phyloP scores from a whole-genome alignment of 768 basidiomycete species.

The Tulasnella sp. region DNA sequence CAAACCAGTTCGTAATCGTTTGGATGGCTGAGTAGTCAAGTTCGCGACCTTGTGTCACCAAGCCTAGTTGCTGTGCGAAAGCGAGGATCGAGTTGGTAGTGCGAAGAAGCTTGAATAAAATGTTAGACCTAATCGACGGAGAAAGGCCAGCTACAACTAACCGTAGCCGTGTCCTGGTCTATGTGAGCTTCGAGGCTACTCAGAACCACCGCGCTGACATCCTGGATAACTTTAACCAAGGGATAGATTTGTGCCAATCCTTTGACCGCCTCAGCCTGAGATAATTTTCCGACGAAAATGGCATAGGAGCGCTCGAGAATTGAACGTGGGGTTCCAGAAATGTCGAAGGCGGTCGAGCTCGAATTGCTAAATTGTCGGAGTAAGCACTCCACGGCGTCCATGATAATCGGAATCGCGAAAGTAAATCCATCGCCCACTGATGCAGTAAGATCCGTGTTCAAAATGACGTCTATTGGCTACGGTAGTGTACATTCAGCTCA shows the following conservation, averaged over 20 bases:
- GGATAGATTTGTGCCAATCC: conserved; percentile 20
- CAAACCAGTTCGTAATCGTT: conserved; percentile 4
- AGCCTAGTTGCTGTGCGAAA: not conserved
- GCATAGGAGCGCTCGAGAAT: not conserved
- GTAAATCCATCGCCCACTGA: not conserved
- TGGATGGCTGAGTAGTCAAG: conserved; percentile 25
- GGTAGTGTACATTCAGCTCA: conserved; percentile 24
- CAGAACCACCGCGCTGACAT: not conserved
- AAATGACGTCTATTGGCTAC: conserved; percentile 51
- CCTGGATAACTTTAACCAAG: not conserved
- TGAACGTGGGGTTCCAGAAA: not conserved
- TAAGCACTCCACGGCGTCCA: not conserved
- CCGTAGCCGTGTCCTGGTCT: not conserved
- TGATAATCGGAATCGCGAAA: not conserved
- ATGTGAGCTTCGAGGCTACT: not conserved
- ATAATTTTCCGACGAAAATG: not conserved
- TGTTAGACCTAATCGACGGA: not conserved
- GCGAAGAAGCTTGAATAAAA: not conserved
- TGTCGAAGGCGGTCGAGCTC: not conserved
- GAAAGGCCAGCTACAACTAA: not conserved
- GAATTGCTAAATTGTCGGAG: not conserved
- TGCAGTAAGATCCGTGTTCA: conserved; percentile 35
- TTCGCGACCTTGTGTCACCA: not conserved
- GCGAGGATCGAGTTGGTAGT: conserved; percentile 1
- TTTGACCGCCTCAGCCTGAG: not conserved